Evolutionary conservation across 345 rosid species (phyloP).

Genomic region (Eucalyptus tenuipes): DNA sequence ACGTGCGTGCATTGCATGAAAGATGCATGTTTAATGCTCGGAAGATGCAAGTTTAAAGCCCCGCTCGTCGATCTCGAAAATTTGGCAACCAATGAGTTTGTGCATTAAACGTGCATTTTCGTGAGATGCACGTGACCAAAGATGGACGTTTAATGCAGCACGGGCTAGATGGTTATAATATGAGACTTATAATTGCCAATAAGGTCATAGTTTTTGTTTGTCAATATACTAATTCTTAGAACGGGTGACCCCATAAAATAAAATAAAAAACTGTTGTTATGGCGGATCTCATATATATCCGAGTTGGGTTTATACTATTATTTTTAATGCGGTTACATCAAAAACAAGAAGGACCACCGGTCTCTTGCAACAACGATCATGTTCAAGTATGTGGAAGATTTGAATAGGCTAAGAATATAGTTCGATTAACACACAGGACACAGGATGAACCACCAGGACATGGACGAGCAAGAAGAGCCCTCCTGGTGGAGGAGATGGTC

Average conservation of each 20-base stretch:
- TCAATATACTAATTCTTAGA: too few relatives aligned
- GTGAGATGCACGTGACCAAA: background rate
- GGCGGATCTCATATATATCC: too few relatives aligned
- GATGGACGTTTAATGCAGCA: background rate
- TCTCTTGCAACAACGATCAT: constrained; percentile 39
- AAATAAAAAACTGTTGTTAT: too few relatives aligned
- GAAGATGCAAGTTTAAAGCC: background rate
- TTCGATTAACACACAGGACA: constrained; percentile 55
- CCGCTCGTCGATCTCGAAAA: background rate
- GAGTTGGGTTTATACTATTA: background rate
- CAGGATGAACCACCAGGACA: constrained; percentile 60
- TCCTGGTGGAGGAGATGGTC: constrained; percentile 57
- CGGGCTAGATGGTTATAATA: too few relatives aligned
- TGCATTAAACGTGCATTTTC: background rate
- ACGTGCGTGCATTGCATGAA: background rate
- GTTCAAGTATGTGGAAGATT: constrained; percentile 36
- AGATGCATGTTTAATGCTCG: background rate
- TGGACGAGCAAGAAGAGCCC: constrained; percentile 49
- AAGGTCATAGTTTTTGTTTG: too few relatives aligned
- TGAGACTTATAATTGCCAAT: too few relatives aligned
- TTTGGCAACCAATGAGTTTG: background rate
- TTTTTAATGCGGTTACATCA: constrained; percentile 19
- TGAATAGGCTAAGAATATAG: constrained; percentile 41
- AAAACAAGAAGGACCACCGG: constrained; percentile 69
- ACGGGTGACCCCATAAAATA: too few relatives aligned